phyloP scores from a whole-genome alignment of 768 basidiomycete species.

The Agrocybe pediades region DNA sequence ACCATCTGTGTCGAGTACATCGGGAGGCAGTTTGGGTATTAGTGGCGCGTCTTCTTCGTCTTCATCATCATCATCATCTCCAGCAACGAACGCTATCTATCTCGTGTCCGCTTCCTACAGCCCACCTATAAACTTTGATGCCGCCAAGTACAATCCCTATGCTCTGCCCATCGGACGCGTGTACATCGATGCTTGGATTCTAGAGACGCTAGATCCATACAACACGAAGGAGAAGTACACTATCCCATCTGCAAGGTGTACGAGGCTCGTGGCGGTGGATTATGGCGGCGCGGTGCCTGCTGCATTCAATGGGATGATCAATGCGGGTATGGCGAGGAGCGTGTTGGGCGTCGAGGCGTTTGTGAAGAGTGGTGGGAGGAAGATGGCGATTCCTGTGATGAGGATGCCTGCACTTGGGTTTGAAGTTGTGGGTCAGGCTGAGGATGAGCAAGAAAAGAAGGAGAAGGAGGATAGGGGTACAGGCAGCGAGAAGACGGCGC shows the following conservation, averaged over 20 bases:
- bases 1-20: no score
- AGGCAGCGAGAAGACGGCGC: constrained; percentile 3
- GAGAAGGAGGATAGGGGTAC: constrained; percentile 38
- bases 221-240: constrained; percentile 87
- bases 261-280: constrained; percentile 82
- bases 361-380: constrained; percentile 53
- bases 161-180: constrained; percentile 75
- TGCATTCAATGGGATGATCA: constrained; percentile 84
- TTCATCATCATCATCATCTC: background rate
- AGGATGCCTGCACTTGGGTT: constrained; percentile 69
- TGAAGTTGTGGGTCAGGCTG: constrained; percentile 54
- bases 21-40: no score
- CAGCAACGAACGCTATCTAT: constrained; percentile 68
- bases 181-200: constrained; percentile 91
- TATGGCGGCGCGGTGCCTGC: constrained; percentile 84
- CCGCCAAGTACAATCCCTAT: constrained; percentile 76
- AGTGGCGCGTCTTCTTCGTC: background rate
- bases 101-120: constrained; percentile 84
- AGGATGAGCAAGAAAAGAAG: constrained; percentile 50
- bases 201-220: constrained; percentile 96
- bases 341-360: constrained; percentile 76
- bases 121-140: constrained; percentile 54
- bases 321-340: constrained; percentile 70
- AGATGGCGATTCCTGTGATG: constrained; percentile 62
- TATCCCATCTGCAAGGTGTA: constrained; percentile 91